These are phyloP conservation scores for Mycena chlorophos DNA, from an alignment of 768 basidiomycete genomes.

Conservation along the genomic window DNA sequence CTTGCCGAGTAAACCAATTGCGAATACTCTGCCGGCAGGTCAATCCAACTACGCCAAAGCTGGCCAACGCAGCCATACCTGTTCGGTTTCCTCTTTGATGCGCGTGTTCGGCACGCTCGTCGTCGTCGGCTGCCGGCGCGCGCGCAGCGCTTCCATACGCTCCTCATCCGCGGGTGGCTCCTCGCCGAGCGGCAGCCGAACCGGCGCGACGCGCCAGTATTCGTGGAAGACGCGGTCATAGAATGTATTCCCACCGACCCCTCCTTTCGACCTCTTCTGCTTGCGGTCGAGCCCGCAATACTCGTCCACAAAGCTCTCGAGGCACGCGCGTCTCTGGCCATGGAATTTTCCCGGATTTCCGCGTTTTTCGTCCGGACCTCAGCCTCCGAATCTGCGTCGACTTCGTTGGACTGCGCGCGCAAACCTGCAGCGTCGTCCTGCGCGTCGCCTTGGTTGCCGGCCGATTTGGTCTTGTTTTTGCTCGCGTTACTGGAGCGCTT, in stretches of 20 bases:
- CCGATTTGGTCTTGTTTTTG: no score
- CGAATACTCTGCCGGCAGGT: background rate
- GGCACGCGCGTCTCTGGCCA: background rate
- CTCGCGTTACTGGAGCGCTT: no score
- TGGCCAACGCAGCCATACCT: background rate
- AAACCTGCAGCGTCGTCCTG: no score
- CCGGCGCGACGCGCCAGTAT: background rate
- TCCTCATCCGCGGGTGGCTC: background rate
- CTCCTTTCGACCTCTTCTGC: background rate
- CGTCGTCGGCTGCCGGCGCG: background rate
- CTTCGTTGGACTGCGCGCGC: no score
- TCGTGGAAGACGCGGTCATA: background rate
- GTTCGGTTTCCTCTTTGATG: background rate
- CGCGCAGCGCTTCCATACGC: background rate
- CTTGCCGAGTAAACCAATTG: background rate
- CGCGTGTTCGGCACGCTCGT: background rate
- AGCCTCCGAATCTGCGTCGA: no score
- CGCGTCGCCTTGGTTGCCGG: no score
- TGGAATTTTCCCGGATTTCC: background rate
- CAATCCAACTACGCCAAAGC: background rate
- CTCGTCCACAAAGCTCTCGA: background rate
- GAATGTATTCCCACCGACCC: background rate
- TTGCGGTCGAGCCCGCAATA: background rate
- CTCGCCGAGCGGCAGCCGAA: background rate
- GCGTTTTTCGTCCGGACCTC: background rate